These are phyloP conservation scores for Nicotiana undulata DNA, from an alignment of 257 asterid genomes.

Conservation along the genomic window DNA sequence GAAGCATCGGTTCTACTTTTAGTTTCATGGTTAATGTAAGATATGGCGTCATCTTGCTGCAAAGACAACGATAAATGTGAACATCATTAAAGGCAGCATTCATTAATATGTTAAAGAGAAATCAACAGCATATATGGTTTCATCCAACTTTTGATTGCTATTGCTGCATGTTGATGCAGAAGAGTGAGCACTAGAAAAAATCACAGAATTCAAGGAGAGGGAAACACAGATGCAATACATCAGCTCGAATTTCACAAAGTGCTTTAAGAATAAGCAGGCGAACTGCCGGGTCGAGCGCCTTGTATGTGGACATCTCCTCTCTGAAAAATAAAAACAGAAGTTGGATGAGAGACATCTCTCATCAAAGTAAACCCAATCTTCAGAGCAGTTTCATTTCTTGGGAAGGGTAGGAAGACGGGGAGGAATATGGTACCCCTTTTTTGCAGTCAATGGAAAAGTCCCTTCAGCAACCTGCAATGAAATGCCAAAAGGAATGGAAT, in stretches of 20 bases:
- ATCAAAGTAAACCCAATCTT: neutral
- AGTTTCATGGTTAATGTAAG: constrained; percentile 47
- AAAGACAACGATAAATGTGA: constrained; percentile 6
- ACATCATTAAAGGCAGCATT: neutral
- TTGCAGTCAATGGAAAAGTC: constrained; percentile 57
- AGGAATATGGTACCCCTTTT: constrained; percentile 54
- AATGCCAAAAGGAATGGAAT: constrained; percentile 4
- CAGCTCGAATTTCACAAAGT: constrained; percentile 86
- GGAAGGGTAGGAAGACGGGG: neutral
- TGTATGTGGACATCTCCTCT: constrained; percentile 62
- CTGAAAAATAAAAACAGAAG: constrained; percentile 23
- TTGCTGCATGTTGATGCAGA: neutral
- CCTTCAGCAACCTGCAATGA: constrained; percentile 74
- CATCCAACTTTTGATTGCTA: neutral
- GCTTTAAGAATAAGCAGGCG: constrained; percentile 80
- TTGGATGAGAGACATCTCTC: neutral
- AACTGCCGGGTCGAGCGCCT: constrained; percentile 59
- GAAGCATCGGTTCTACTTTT: constrained; percentile 43
- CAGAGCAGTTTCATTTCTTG: neutral
- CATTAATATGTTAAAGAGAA: neutral
- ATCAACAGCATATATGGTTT: neutral
- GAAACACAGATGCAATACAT: constrained; percentile 36
- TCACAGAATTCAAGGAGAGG: neutral
- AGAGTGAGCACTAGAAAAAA: neutral
- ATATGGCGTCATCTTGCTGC: constrained; percentile 66